Percentiles rank a stretch among this genome's conserved stretches.
Evolutionary conservation across 2,329 filamentous ascomycete species (phyloP).

Genomic region (Cordyceps farinosa): DNA sequence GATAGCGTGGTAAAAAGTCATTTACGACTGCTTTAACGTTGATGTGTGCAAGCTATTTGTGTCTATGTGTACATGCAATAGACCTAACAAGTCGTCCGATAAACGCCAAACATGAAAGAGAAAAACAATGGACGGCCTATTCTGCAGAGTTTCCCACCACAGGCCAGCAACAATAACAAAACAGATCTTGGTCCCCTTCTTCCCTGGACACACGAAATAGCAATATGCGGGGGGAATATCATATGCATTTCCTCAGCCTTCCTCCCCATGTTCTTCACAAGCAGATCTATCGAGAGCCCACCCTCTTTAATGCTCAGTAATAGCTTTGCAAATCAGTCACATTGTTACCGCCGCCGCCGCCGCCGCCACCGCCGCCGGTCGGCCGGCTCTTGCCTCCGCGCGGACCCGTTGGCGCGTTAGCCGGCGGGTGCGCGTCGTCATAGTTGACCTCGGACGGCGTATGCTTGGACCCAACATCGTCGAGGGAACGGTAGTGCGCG

Average conservation of each 20-base stretch:
- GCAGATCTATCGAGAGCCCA: too few relatives aligned
- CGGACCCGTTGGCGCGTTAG: conserved; percentile 24
- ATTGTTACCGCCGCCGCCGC: conserved; percentile 16
- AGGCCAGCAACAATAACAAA: too few relatives aligned
- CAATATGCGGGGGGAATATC: too few relatives aligned
- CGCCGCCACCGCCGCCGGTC: background rate
- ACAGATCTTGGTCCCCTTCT: too few relatives aligned
- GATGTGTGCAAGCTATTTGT: too few relatives aligned
- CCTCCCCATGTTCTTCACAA: too few relatives aligned
- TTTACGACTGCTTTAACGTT: too few relatives aligned
- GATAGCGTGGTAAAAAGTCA: background rate
- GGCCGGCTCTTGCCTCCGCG: conserved; percentile 15
- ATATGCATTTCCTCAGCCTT: too few relatives aligned
- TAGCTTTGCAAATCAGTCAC: conserved; percentile 39
- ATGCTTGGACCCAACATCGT: conserved; percentile 56
- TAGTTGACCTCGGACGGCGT: conserved; percentile 45
- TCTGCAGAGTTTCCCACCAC: too few relatives aligned
- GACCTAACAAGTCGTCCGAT: background rate
- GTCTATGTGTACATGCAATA: background rate
- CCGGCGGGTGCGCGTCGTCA: conserved; percentile 38
- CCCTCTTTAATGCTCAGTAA: conserved; percentile 29
- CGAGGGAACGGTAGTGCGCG: conserved; percentile 61
- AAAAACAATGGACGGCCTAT: too few relatives aligned
- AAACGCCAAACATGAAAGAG: conserved; percentile 11
- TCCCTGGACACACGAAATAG: too few relatives aligned